Conservation (phyloP, 2,329 filamentous ascomycete genomes). For the Aspergillus amoenus region DNA sequence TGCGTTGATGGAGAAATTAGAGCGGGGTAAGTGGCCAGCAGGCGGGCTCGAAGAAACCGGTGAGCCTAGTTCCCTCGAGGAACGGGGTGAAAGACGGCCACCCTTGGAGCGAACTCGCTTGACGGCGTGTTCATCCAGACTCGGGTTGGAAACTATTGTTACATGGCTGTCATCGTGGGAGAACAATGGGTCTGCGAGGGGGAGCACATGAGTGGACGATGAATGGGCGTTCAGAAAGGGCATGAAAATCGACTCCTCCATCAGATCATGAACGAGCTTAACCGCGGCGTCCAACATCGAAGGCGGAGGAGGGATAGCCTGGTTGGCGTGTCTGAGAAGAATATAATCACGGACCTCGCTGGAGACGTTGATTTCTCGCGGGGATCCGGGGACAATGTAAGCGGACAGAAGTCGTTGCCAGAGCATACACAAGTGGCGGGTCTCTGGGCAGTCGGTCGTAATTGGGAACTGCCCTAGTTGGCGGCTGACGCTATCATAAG, state of each 20-base stretch:
- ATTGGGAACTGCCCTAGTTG: constrained; percentile 47
- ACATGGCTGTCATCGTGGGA: constrained; percentile 38
- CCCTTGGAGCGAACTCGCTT: constrained; percentile 28
- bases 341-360: constrained; percentile 80
- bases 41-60: constrained; percentile 24
- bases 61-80: constrained; percentile 32
- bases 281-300: constrained; percentile 78
- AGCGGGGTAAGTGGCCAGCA: constrained; percentile 27
- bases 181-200: constrained; percentile 45
- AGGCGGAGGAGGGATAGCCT: constrained; percentile 67
- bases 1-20: constrained; percentile 32
- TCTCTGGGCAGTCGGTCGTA: constrained; percentile 55
- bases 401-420: constrained; percentile 88
- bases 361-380: constrained; percentile 87
- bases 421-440: constrained; percentile 70
- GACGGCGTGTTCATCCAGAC: constrained; percentile 31
- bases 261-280: constrained; percentile 86
- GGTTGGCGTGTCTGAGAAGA: constrained; percentile 64
- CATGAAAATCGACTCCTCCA: constrained; percentile 94
- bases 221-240: constrained; percentile 77
- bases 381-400: constrained; percentile 83
- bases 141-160: constrained; percentile 29
- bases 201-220: constrained; percentile 47
- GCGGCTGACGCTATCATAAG: constrained; percentile 61
- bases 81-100: constrained; percentile 32